Evolutionary conservation across 2,329 filamentous ascomycete species (phyloP), one percentile per base, ranked within the genome.

Genomic region (Ascomycota sp.): DNA sequence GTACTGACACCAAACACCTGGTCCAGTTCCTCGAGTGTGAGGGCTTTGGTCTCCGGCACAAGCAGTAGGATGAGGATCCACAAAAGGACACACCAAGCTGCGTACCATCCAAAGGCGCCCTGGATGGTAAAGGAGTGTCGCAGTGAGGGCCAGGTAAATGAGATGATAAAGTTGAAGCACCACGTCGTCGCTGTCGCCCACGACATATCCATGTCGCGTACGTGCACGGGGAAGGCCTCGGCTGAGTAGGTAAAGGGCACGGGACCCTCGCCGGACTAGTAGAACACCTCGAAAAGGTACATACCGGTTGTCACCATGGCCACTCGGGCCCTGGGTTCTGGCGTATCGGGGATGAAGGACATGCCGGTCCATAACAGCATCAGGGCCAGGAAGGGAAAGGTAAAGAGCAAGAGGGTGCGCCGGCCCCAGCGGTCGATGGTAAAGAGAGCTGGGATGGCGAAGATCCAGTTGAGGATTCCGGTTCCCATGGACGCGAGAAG

Each of bases 211-310:
- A 65, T 56, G 8, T 61, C 60, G 29, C 65, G 57, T 8, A 69
- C 57, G 27, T 68, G 65, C 0, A 69, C 46, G 0, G 65, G 65
- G 37, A 69, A 69, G 0, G 63, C 65, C 37, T 70, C 66, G 1
- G 65, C 65, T 0, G 61, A 66, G 41, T 70, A 70, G 0, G 65
- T 69, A 37, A 69, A 69, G 0, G 66, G 65, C 0, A 70, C 65
- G 0, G 65, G 64, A 0, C 66, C 65, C 29, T 65, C 61, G 11
- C 66, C 65, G 0, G 63, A 62, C 0, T 52, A 56, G 38, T 57
- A 57, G 9, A 54, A 43, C 1, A 50, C 46, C 37, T 50, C 52
- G 31, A 57, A 57, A 4, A 55, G 34, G 34, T 56, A 57, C 2
- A 57, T 45, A 0, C 52, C 52, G 0, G 45, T 35, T 2, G 50